These are phyloP conservation scores for Phtheirospermum japonicum DNA, from an alignment of 257 asterid genomes.

Conservation along the genomic window DNA sequence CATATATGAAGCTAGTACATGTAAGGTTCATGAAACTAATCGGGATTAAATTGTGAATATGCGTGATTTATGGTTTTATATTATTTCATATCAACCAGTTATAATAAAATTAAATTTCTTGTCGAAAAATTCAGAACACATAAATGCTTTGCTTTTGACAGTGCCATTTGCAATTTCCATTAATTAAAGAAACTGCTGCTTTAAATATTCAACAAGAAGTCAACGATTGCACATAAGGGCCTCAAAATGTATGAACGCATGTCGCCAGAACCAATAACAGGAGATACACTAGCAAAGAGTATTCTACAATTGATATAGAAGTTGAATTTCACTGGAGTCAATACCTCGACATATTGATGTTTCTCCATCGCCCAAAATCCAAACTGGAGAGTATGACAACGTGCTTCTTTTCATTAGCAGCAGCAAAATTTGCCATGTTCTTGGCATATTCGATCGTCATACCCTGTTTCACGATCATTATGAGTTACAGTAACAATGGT, in stretches of 20 bases:
- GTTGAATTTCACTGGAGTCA: background rate
- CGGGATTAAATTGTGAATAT: background rate
- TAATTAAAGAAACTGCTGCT: conserved; percentile 6
- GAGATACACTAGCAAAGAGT: background rate
- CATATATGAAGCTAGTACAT: background rate
- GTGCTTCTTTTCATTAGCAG: conserved; percentile 67
- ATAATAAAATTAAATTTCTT: background rate
- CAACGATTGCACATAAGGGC: background rate
- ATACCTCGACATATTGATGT: conserved; percentile 82
- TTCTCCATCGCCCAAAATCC: conserved; percentile 85
- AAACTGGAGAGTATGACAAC: conserved; percentile 79
- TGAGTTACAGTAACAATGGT: background rate
- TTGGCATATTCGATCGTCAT: conserved; percentile 79
- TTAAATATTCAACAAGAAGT: conserved; percentile 1
- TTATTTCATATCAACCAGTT: background rate
- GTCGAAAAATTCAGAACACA: background rate
- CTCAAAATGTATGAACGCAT: background rate
- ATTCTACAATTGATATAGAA: conserved; percentile 6
- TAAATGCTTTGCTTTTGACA: background rate
- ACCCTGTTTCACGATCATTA: conserved; percentile 61
- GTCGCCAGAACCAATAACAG: background rate
- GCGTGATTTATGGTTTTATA: background rate
- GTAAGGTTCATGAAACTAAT: conserved; percentile 2
- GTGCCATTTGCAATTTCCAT: background rate
- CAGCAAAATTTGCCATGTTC: conserved; percentile 77